phyloP scores from a whole-genome alignment of 768 basidiomycete species.

The Termitomyces bulborhizus region DNA sequence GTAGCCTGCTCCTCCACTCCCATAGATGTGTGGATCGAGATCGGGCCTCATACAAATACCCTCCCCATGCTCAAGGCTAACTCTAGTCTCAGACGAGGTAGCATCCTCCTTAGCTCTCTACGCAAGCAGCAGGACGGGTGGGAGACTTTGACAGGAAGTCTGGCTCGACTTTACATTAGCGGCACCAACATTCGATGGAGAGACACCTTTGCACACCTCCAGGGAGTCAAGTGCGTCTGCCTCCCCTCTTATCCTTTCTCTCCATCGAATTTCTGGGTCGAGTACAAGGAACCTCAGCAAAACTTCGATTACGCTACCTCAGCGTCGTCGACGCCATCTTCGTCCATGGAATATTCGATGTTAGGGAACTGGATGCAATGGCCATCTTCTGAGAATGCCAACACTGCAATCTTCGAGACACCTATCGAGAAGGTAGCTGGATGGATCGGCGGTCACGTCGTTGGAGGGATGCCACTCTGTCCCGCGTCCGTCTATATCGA shows the following conservation, averaged over 20 bases:
- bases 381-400: slow-evolving; percentile 29
- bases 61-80: slow-evolving; percentile 51
- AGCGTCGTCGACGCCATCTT: not conserved
- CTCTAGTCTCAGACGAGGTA: slow-evolving; percentile 22
- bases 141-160: slow-evolving; percentile 35
- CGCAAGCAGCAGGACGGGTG: slow-evolving; percentile 37
- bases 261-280: slow-evolving; percentile 50
- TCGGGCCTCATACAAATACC: slow-evolving; percentile 56
- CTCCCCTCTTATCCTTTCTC: slow-evolving; percentile 64
- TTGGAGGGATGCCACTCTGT: slow-evolving; percentile 49
- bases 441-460: slow-evolving; percentile 52
- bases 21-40: slow-evolving; percentile 54
- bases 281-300: slow-evolving; percentile 27
- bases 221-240: slow-evolving; percentile 34
- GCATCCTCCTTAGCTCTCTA: slow-evolving; percentile 43
- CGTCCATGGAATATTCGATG: slow-evolving; percentile 25
- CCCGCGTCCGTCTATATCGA: slow-evolving; percentile 66
- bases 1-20: slow-evolving; percentile 18
- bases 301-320: not conserved
- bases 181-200: slow-evolving; percentile 46
- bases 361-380: slow-evolving; percentile 36
- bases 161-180: slow-evolving; percentile 44
- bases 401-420: slow-evolving; percentile 46
- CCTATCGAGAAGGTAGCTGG: slow-evolving; percentile 36
- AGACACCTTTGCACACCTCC: slow-evolving; percentile 40